Evolutionary conservation across 2,329 filamentous ascomycete species (phyloP), one percentile per base, ranked within the genome.

Genomic region (Pseudohalonectria lignicola): DNA sequence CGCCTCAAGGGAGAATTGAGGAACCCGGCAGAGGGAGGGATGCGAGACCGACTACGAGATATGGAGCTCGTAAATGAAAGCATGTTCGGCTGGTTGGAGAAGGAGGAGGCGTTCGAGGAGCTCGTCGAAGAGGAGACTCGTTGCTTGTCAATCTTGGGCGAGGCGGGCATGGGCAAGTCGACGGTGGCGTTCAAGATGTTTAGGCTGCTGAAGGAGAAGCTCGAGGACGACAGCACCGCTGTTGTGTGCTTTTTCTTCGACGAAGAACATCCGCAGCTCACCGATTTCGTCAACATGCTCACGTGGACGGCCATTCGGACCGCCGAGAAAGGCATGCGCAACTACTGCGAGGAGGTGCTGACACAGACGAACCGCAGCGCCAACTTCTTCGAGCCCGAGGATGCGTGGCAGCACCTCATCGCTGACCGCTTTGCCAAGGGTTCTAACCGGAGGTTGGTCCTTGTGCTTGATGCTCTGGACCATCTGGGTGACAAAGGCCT

Each of bases 241-340:
- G 32, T 41, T 10, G 40, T 20, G 8, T 15, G 23, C 4, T 41
- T 39, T 20, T 41, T 35, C 32, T 41, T 41, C 36, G 31, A 39
- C 7, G 40, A 39, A 16, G 26, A 35, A n/a, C 12, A 26, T 3
- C 5, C 11, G n/a, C 20, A 28, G 4, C 20, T 34, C 16, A 31
- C 19, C 5, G 16, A 16, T 4, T 7, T 39, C n/a, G 19, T 13
- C 6, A 39, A 25, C 9, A 39, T 41, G 36, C 15, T 41, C 16
- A 13, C 19, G 4, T 39, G 34, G 34, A 34, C 31, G 15, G 36
- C 36, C 17, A 30, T 41, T 2, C 19, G 32, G 31, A 20, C 26
- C 4, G 40, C 40, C 10, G 31, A 39, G 18, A 20, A 31, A 15
- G 36, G 39, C 19, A 17, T 6, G 2, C 18, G 15, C 25, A n/a